Evolutionary conservation across 31 red algal species (phyloP).

Genomic region (Odonthalia washingtoniensis): DNA sequence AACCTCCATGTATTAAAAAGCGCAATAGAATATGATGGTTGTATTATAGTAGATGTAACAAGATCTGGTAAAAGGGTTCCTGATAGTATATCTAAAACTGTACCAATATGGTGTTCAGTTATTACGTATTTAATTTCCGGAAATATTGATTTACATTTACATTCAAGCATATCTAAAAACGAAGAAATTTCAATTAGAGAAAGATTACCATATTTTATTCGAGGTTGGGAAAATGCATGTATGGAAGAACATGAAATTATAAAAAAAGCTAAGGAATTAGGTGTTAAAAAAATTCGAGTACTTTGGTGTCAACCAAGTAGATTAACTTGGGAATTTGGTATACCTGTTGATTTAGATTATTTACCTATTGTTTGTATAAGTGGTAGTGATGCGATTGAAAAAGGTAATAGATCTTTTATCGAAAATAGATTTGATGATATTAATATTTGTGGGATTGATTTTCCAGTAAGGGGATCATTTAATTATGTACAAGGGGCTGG

Average conservation of each 20-base stretch:
- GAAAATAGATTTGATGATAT: conserved; percentile 19
- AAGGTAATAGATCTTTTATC: conserved; percentile 51
- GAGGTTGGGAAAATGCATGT: conserved; percentile 29
- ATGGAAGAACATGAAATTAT: conserved; percentile 30
- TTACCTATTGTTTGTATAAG: conserved; percentile 64
- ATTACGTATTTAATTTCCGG: conserved; percentile 34
- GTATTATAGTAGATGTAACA: conserved; percentile 69
- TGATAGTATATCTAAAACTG: conserved; percentile 66
- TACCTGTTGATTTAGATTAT: conserved; percentile 57
- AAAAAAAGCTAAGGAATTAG: neutral
- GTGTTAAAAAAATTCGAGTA: conserved; percentile 42
- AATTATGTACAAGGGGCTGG: conserved; percentile 77
- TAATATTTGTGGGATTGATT: conserved; percentile 41
- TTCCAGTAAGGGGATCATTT: conserved; percentile 51
- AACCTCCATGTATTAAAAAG: conserved; percentile 54
- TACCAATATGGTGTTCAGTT: conserved; percentile 78
- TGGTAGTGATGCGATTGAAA: conserved; percentile 44
- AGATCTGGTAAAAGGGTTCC: conserved; percentile 65
- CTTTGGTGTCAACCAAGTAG: conserved; percentile 59
- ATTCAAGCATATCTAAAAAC: conserved; percentile 44
- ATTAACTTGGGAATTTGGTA: conserved; percentile 49
- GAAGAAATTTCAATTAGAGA: conserved; percentile 43
- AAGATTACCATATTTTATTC: conserved; percentile 46
- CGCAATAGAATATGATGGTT: conserved; percentile 32
- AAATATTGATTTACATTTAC: conserved; percentile 32